Base-by-base conservation (phyloP, 23 red algal genomes). In the Gracilaria domingensis region DNA sequence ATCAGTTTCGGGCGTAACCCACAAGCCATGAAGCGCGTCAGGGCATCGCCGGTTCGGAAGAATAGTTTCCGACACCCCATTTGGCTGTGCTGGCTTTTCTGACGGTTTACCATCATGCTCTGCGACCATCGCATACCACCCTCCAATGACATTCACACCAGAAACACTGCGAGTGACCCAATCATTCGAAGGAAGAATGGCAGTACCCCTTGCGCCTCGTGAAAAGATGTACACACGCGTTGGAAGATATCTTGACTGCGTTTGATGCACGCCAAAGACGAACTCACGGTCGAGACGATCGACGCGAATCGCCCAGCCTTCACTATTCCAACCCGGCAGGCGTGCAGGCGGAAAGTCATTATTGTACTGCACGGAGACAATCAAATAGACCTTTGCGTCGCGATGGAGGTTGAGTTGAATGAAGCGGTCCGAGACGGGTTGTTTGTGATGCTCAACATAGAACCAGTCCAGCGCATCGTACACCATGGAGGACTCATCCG, bases 1-100 rank as follows among this genome's bases (percentile, higher is more conserved):
- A 70, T 93, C 90, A 26, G 37, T 69, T 42, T 85, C 72, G 24
- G 51, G n/a, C 0, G 83, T 86, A 14, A 86, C 89, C 89, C 89
- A 93, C 39, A 77, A 35, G 39, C 75, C 80, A 33, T 93, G 89
- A 16, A 93, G 79, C 0, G 30, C 80, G 35, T 85, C 42, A 18
- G 89, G 89, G 36, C 89, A 93, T 26, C 71, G 8, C 12, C 47
- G 17, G 66, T 89, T 89, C 8, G 89, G 89, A 50, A 67, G 59
- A 67, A 83, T 85, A 23, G 77, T 12, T 38, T 88, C 70, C 0
- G 30, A 20, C 30, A 93, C 66, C 12, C 21, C 56, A 37, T 24
- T 20, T 35, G 80, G 90, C 0, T 18, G 23, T 40, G 26, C 18
- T 1, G 89, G 89, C 18, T 34, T 26, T n/a, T 45, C 51, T 36